Conservation (phyloP, 768 basidiomycete species). For the Tylopilus subfusipes region DNA sequence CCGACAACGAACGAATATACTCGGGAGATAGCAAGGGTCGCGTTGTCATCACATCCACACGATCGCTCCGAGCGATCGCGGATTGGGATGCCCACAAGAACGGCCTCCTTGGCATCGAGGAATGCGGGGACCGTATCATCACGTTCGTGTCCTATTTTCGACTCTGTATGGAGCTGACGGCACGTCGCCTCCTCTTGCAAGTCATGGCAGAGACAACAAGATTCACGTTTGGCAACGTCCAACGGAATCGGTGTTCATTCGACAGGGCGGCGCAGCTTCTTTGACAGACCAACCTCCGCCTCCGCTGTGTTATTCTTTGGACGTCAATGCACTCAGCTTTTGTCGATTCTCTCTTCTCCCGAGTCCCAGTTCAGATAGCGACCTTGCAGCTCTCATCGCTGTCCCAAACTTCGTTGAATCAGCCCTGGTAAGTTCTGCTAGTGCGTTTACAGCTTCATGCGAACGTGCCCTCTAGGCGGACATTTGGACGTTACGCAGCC, state of each 20-base stretch:
- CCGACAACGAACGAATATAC: constrained; percentile 76
- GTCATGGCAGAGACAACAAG: constrained; percentile 86
- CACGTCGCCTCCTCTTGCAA: neutral
- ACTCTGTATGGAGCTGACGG: neutral
- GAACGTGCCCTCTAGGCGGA: constrained; percentile 57
- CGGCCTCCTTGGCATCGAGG: constrained; percentile 73
- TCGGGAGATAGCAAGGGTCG: constrained; percentile 80
- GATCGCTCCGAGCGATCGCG: constrained; percentile 66
- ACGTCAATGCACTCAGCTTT: constrained; percentile 92
- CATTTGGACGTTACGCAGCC: constrained; percentile 74
- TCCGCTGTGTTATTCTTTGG: constrained; percentile 60
- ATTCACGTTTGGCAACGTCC: constrained; percentile 68
- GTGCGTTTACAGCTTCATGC: neutral
- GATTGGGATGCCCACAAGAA: constrained; percentile 80
- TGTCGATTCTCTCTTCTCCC: constrained; percentile 79
- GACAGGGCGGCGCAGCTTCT: constrained; percentile 55
- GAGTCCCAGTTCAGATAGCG: constrained; percentile 12
- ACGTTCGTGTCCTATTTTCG: constrained; percentile 56
- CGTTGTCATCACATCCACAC: constrained; percentile 74
- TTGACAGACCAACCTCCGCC: constrained; percentile 49
- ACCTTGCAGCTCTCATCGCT: constrained; percentile 54
- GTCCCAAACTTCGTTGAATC: constrained; percentile 90
- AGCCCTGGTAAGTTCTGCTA: constrained; percentile 50
- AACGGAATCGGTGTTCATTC: constrained; percentile 43
- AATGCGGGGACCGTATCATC: constrained; percentile 62